Evolutionary conservation across 352 stramenopile genomes (phyloP), one percentile per base, ranked within the genome.

Genomic region (Pythium aristosporum): DNA sequence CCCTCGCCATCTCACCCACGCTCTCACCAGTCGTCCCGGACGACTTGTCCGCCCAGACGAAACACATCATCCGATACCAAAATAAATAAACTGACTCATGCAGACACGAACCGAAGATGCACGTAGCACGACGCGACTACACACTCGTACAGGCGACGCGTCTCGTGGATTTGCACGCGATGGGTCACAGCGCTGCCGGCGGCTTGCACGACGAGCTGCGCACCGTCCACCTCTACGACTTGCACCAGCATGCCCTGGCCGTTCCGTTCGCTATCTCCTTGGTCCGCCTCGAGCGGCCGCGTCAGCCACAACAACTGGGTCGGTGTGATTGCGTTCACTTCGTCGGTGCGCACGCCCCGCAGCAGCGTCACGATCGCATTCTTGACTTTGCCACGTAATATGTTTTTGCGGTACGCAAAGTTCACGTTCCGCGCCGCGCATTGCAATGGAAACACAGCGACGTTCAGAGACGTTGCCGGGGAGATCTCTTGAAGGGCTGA

Each of bases 361-460:
- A 67, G 16, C 11, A 72, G 25, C 32, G 65, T 72, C 11, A 72
- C 7, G 2, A 72, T 25, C 1, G 32, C 54, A 28, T 51, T 54
- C 46, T 64, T 61, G 58, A 57, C 62, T 10, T 46, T 49, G 15
- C 65, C 65, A 5, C 57, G 48, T 7, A 71, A 18, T 1, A 44
- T 25, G 18, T 37, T 44, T 32, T 66, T 62, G 25, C 53, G 61
- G 46, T 50, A 67, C 4, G 28, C 34, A 46, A 72, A 67, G 41
- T 43, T 61, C 20, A 72, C 10, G 11, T 72, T 58, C 11, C 39
- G 54, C 2, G 65, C 65, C 13, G 59, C 50, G 48, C 65, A 72
- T 37, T 64, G 65, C 1, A 66, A 36, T 13, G 64, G 58, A 52
- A 71, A 62, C 18, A 23, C 13, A 9, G 44, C 54, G 52, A 65